Evolutionary conservation across 1,284 basidiomycete genomes (phyloP).

Genomic region (Anthracocystis setariae): DNA sequence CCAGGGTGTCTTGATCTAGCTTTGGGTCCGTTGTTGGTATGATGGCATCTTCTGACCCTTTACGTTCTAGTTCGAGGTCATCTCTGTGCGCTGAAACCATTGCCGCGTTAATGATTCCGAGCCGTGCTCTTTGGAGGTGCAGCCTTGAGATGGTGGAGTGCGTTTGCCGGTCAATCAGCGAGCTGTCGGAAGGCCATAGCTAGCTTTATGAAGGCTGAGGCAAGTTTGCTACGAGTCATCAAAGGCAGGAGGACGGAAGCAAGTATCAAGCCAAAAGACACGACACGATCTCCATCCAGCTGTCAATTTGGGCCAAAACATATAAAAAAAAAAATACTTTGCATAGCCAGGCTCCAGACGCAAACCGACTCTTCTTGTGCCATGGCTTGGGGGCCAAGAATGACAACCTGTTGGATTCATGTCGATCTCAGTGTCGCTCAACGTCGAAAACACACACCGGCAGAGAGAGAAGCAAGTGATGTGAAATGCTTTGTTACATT

Average conservation of each 20-base stretch:
- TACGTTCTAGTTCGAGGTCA: not conserved
- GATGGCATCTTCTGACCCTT: constrained; percentile 9
- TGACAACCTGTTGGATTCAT: no score
- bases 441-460: no score
- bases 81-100: not conserved
- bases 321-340: no score
- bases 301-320: not conserved
- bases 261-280: not conserved
- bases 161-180: no score
- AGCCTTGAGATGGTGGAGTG: not conserved
- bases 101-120: not conserved
- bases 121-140: not conserved
- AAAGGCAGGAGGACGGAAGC: not conserved
- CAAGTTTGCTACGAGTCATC: not conserved
- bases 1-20: not conserved
- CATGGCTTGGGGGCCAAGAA: no score
- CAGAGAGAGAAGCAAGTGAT: not conserved
- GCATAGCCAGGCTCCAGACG: no score
- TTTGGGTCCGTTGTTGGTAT: not conserved
- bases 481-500: not conserved
- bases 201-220: no score
- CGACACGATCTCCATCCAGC: not conserved
- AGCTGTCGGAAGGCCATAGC: no score
- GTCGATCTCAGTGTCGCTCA: no score
- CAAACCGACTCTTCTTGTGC: no score